A percentile compares a stretch with the other conserved stretches of the same genome.
phyloP scores from a whole-genome alignment of 768 basidiomycete species.

The Lentinula boryana region DNA sequence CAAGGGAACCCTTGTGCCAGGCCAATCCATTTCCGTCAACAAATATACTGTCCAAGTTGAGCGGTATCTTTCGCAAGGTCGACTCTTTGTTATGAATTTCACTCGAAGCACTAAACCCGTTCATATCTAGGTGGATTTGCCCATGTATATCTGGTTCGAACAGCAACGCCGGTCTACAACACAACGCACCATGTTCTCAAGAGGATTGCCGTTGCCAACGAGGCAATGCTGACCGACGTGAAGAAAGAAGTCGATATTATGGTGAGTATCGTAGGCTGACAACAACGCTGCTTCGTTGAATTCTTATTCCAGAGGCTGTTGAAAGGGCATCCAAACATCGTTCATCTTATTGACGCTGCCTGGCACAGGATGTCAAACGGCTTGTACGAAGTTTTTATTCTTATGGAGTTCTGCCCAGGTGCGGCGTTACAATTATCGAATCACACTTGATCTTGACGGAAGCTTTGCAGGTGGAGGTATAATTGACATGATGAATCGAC shows the following conservation, averaged over 20 bases:
- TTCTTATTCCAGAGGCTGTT: constrained; percentile 63
- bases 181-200: constrained; percentile 97
- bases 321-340: constrained; percentile 91
- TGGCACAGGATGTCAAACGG: constrained; percentile 83
- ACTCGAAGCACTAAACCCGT: constrained; percentile 6
- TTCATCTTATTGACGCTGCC: constrained; percentile 92
- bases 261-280: constrained; percentile 44
- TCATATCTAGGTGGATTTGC: constrained; percentile 81
- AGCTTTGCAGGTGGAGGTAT: constrained; percentile 79
- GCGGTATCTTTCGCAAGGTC: constrained; percentile 92
- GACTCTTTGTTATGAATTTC: constrained; percentile 15
- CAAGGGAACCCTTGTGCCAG: constrained; percentile 70
- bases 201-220: constrained; percentile 88
- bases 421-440: constrained; percentile 16
- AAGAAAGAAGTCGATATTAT: constrained; percentile 99
- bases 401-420: constrained; percentile 98
- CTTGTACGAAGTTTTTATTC: constrained; percentile 91
- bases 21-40: constrained; percentile 87
- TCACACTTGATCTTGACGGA: neutral
- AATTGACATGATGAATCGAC: constrained; percentile 99
- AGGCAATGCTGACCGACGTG: constrained; percentile 86
- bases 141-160: constrained; percentile 93
- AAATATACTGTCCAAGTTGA: constrained; percentile 89
- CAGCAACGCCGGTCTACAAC: constrained; percentile 79
- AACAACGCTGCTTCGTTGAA: constrained; percentile 16